A percentile compares a stretch with the other conserved stretches of the same genome.
These are phyloP conservation scores for Fusarium nematophilum DNA, from an alignment of 2,329 filamentous ascomycete species.

Conservation along the genomic window DNA sequence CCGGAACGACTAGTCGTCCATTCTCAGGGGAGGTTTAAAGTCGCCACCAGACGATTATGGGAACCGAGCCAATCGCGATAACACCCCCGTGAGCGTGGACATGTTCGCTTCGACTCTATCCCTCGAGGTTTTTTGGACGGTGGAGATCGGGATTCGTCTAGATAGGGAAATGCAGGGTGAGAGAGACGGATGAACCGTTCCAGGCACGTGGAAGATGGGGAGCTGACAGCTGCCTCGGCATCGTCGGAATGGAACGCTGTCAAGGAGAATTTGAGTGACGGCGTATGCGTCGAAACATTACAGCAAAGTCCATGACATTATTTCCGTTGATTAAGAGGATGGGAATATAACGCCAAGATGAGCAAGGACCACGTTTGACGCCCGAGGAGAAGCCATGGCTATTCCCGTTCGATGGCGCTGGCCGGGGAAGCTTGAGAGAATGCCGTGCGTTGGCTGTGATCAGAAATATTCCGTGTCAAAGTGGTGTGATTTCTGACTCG, in stretches of 20 bases:
- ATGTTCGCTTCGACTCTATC: background rate
- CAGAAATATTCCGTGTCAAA: too few relatives aligned
- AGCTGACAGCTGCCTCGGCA: constrained; percentile 4
- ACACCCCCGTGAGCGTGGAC: background rate
- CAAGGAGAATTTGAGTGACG: background rate
- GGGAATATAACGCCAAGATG: background rate
- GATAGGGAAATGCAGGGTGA: background rate
- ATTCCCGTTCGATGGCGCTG: background rate
- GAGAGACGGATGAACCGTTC: background rate
- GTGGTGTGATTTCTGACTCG: too few relatives aligned
- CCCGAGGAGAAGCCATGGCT: background rate
- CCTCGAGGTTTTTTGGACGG: too few relatives aligned
- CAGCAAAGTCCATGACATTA: too few relatives aligned
- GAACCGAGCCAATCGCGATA: background rate
- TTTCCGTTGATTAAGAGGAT: background rate
- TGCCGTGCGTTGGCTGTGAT: too few relatives aligned
- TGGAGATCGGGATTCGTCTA: background rate
- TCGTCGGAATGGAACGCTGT: constrained; percentile 4
- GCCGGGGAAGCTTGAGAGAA: background rate
- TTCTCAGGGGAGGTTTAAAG: background rate
- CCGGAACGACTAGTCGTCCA: background rate
- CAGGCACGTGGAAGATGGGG: constrained; percentile 1
- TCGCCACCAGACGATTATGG: background rate
- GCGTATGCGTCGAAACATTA: too few relatives aligned
- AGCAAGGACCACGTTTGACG: constrained; percentile 4